Base-by-base conservation (phyloP, 2,329 filamentous ascomycete genomes). In the Bretziella fagacearum region DNA sequence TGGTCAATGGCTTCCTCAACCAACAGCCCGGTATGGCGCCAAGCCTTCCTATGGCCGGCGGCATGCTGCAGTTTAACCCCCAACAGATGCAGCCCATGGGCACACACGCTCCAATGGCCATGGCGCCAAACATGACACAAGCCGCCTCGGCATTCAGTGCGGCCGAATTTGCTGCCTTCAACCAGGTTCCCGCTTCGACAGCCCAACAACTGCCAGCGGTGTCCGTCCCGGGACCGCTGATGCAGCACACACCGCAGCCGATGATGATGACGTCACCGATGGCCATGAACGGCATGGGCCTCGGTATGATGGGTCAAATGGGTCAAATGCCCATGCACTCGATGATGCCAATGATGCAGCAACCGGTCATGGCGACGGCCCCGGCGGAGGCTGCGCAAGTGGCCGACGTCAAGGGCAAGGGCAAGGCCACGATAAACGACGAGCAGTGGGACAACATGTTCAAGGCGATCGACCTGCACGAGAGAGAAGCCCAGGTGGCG, bases 391-490 rank as follows among this genome's bases (percentile, higher is more conserved):
- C 35, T 13, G 35, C 40, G 54, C 59, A 69, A 53, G 67, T 68
- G 56, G 61, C 62, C 46, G 40, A 43, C 26, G 62, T 64, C 44
- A 69, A 74, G 53, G 68, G 64, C 43, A 82, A 86, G 62, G 84
- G 82, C 50, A 96, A 96, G 61, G 87, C 83, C 32, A 93, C 93
- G 65, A 80, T 96, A 10, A 85, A 95, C 59, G 89, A 98, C 56
- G 69, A 81, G 57, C 81, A 93, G 58, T 96, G 91, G 91, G 89
- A 96, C 63, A 84, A 86, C 56, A 86, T 96, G 62, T 98, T 98
- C 62, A 83, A 85, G 49, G 77, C 91, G 62, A 79, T 95, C 59
- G 73, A 79, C 17, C 64, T 72, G 55, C 62, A 70, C 52, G 66
- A 70, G 43, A 62, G 65, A 46, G 67, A 69, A 55, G 67, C 66